Evolutionary conservation across 1,284 basidiomycete species (phyloP).

Genomic region (Pseudozyma sp.): DNA sequence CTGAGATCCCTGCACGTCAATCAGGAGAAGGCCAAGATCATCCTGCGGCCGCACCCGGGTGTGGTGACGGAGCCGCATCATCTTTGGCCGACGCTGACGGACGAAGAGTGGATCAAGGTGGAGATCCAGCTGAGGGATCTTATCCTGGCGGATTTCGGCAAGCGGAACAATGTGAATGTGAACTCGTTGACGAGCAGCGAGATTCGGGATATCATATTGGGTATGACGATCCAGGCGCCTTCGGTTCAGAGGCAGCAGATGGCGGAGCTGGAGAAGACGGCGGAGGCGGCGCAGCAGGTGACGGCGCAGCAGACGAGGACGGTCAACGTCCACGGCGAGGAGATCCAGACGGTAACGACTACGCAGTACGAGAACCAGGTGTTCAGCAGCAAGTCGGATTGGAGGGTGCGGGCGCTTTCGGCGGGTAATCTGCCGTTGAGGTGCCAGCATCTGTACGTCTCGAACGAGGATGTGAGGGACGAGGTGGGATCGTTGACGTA

Average conservation of each 20-base stretch:
- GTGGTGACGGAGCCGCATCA: slow-evolving; percentile 96
- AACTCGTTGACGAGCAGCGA: slow-evolving; percentile 95
- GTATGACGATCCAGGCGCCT: slow-evolving; percentile 89
- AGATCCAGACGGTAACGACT: slow-evolving; percentile 94
- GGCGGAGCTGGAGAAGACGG: slow-evolving; percentile 94
- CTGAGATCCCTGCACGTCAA: slow-evolving; percentile 98
- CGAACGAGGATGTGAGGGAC: slow-evolving; percentile 98
- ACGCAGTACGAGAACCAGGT: slow-evolving; percentile 98
- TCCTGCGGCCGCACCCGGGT: slow-evolving; percentile 70
- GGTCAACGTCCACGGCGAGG: slow-evolving; percentile 96
- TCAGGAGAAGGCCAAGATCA: slow-evolving; percentile 94
- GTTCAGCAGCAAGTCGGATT: slow-evolving; percentile 98
- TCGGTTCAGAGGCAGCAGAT: slow-evolving; percentile 93
- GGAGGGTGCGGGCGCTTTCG: slow-evolving; percentile 95
- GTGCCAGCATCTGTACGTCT: slow-evolving; percentile 97
- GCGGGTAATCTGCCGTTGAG: slow-evolving; percentile 95
- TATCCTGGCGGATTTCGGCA: slow-evolving; percentile 87
- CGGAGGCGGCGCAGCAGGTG: slow-evolving; percentile 92
- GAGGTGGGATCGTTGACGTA: slow-evolving; percentile 93
- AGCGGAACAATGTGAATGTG: slow-evolving; percentile 98
- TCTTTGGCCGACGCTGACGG: slow-evolving; percentile 93
- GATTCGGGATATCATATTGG: slow-evolving; percentile 73
- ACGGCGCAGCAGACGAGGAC: slow-evolving; percentile 97
- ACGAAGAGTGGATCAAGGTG: slow-evolving; percentile 99
- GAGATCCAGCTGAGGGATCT: slow-evolving; percentile 85